phyloP scores from a whole-genome alignment of 2,329 filamentous ascomycete genomes.

The Apiospora aurea region DNA sequence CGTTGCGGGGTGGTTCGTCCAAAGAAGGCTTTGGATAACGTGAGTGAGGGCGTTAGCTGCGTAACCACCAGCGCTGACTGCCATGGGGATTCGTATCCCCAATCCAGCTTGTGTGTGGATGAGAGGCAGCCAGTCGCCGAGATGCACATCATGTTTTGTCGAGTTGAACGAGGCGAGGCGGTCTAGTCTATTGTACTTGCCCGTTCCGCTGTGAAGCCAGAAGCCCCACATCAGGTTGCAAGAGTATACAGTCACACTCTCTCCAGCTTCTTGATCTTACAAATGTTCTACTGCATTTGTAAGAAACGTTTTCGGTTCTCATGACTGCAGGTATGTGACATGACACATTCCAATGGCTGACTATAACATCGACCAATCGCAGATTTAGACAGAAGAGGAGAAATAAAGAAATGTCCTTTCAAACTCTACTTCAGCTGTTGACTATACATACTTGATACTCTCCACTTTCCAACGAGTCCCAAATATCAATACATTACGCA shows the following conservation, averaged over 20 bases:
- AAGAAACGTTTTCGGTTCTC: not conserved
- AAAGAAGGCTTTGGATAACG: slow-evolving; percentile 5
- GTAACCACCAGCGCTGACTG: slow-evolving; percentile 2
- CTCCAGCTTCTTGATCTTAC: not conserved
- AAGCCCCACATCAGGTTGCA: slow-evolving; percentile 17
- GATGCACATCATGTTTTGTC: not conserved
- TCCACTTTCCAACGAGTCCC: not conserved
- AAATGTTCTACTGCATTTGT: not conserved
- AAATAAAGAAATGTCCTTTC: not conserved
- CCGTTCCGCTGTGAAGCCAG: not conserved
- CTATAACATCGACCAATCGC: not conserved
- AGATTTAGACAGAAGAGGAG: not conserved
- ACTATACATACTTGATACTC: not conserved
- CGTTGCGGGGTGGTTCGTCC: slow-evolving; percentile 10
- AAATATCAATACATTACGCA: not conserved
- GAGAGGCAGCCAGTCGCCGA: not conserved
- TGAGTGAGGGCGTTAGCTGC: slow-evolving; percentile 17
- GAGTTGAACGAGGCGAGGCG: not conserved
- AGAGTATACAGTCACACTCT: not conserved
- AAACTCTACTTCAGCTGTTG: not conserved
- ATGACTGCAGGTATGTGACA: not conserved
- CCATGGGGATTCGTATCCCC: not conserved
- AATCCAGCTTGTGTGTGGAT: not conserved
- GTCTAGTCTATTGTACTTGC: not conserved
- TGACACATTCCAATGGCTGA: not conserved